Conservation (phyloP, 805 yeast species). For the Trichomonascus vanleenenianus region DNA sequence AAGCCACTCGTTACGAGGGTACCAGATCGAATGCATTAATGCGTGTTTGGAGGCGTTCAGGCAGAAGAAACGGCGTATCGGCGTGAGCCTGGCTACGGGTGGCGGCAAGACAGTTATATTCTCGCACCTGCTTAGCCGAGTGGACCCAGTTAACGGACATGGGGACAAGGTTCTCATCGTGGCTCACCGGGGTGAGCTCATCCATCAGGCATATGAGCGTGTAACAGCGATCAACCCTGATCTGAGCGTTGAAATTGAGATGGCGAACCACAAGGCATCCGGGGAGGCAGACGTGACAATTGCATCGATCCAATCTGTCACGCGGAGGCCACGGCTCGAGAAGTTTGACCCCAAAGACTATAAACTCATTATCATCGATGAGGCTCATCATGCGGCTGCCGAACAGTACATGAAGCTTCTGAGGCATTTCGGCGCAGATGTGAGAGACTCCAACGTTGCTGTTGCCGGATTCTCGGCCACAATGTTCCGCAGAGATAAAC, state of each 20-base stretch:
- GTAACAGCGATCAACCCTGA: constrained; percentile 43
- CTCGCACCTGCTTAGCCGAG: constrained; percentile 20
- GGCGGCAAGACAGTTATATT: constrained; percentile 73
- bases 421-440: constrained; percentile 46
- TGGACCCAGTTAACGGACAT: constrained; percentile 27
- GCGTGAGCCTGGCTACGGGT: constrained; percentile 86
- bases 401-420: constrained; percentile 52
- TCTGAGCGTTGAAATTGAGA: constrained; percentile 54
- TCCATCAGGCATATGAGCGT: constrained; percentile 55
- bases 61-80: constrained; percentile 48
- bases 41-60: constrained; percentile 43
- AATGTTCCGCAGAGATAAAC: constrained; percentile 65
- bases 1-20: constrained; percentile 33
- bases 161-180: constrained; percentile 45
- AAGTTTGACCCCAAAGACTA: constrained; percentile 50
- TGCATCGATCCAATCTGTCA: constrained; percentile 68
- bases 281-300: constrained; percentile 55
- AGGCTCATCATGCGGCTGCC: constrained; percentile 89
- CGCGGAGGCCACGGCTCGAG: constrained; percentile 39
- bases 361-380: constrained; percentile 76
- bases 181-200: constrained; percentile 77
- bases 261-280: constrained; percentile 45
- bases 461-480: constrained; percentile 89
- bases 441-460: constrained; percentile 37
- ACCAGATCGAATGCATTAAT: constrained; percentile 66